phyloP scores from a whole-genome alignment of 345 rosid species.

The Lepidium africanum region DNA sequence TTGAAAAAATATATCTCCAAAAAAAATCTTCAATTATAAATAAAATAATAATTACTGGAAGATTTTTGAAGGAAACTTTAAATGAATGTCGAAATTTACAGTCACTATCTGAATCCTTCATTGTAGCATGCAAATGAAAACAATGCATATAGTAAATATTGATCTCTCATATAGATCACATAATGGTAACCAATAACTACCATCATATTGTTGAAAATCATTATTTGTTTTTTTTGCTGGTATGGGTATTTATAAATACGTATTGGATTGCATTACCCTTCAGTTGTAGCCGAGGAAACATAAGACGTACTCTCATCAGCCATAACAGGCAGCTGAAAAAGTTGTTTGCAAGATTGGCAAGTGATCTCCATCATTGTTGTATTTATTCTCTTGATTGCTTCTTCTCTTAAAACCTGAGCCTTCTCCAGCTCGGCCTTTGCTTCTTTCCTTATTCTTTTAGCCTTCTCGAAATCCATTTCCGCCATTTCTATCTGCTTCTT shows the following conservation, averaged over 20 bases:
- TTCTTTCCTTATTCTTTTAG: conserved; percentile 67
- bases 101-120: background rate
- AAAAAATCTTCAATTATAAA: background rate
- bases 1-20: too few relatives aligned
- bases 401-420: conserved; percentile 52
- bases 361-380: conserved; percentile 64
- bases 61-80: background rate
- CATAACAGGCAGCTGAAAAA: conserved; percentile 34
- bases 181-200: background rate
- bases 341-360: conserved; percentile 71
- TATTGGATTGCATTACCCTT: conserved; percentile 7
- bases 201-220: background rate
- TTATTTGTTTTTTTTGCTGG: background rate
- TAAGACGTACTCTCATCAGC: conserved; percentile 25
- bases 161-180: background rate
- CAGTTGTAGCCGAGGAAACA: conserved; percentile 19
- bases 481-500: conserved; percentile 73
- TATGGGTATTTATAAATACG: background rate
- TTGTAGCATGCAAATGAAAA: background rate
- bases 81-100: background rate
- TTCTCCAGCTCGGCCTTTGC: conserved; percentile 74
- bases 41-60: background rate
- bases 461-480: conserved; percentile 66
- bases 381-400: conserved; percentile 55
- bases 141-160: background rate